Evolutionary conservation across 2,329 filamentous ascomycete genomes (phyloP), one percentile per base, ranked within the genome.

Genomic region (Aspergillus awamori): DNA sequence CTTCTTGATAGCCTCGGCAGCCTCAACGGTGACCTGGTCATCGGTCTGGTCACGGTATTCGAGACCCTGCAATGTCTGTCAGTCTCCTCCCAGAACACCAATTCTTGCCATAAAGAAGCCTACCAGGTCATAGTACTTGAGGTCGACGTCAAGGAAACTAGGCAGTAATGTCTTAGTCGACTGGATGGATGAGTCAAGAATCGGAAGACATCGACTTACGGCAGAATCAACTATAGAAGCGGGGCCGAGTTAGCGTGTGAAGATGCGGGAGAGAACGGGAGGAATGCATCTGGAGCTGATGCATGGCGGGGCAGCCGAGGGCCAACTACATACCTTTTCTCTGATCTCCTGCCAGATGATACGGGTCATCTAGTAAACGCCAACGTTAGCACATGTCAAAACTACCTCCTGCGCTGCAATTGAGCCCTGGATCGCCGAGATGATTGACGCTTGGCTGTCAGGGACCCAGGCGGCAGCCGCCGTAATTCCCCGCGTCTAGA

Each of bases 281-380:
- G 47, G 48, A 58, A 24, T 38, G 61, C 57, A 61, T 51, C 48
- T 53, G 36, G 49, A 33, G 38, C 59, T 55, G 55, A 55, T 48
- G 53, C 47, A 52, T 43, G 30, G 38, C 30, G 54, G 53, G 39
- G 47, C 49, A 57, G 53, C 41, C 56, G 49, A 62, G 55, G 53
- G 58, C 57, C 59, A 41, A 68, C 33, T 36, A 36, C 76, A 67
- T 76, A 86, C 83, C 76, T 96, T 97, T 83, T 98, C 91, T 87
- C 97, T 97, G 87, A 99, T 99, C 80, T 91, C 89, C 84, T 97
- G 85, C 95, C 95, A 99, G 84, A 99, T 99, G 79, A 99, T 93
- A 74, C 95, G 87, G 72, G 95, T 99, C 95, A 98, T 98, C 89
- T 93, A 75, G 49, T 64, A n/a, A 56, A 39, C n/a, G 59, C 28